phyloP scores from a whole-genome alignment of 306 rosid species.

The Canavalia ensiformis region DNA sequence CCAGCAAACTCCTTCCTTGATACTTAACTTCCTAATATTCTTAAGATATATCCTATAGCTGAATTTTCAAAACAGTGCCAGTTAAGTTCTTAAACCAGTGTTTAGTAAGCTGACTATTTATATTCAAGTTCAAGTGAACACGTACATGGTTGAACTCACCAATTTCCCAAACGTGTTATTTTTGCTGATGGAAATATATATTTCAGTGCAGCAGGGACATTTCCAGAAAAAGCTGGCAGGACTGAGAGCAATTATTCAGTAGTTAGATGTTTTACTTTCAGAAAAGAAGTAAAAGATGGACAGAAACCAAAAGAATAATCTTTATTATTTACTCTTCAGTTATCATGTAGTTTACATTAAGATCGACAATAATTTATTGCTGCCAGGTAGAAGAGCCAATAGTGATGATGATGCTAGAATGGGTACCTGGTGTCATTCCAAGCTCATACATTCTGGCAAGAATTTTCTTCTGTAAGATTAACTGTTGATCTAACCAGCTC shows the following conservation, averaged over 20 bases:
- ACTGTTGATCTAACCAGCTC: conserved; percentile 90
- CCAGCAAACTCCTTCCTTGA: neutral
- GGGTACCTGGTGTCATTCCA: conserved; percentile 94
- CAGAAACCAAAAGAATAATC: conserved; percentile 35
- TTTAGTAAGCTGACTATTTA: neutral
- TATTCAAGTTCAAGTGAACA: conserved; percentile 35
- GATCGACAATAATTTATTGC: conserved; percentile 12
- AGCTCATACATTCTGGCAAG: conserved; percentile 81
- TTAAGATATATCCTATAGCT: neutral
- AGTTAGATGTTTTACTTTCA: conserved; percentile 15
- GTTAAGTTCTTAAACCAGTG: conserved; percentile 13
- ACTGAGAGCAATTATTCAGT: conserved; percentile 63
- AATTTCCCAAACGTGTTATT: conserved; percentile 90
- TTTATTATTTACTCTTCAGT: neutral
- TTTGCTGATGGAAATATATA: conserved; percentile 81
- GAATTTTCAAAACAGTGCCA: conserved; percentile 2
- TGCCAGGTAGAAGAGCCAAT: neutral
- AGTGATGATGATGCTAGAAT: conserved; percentile 16
- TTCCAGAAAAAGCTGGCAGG: conserved; percentile 96
- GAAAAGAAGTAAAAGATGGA: conserved; percentile 8
- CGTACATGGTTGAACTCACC: conserved; percentile 58
- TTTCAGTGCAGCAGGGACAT: conserved; percentile 84
- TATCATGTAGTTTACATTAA: conserved; percentile 11
- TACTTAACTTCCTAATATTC: conserved; percentile 37
- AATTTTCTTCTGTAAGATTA: conserved; percentile 81